Evolutionary conservation across 495 filamentous ascomycete species (phyloP), one percentile per base, ranked within the genome.

Genomic region (Sabuloglossum arenarium): DNA sequence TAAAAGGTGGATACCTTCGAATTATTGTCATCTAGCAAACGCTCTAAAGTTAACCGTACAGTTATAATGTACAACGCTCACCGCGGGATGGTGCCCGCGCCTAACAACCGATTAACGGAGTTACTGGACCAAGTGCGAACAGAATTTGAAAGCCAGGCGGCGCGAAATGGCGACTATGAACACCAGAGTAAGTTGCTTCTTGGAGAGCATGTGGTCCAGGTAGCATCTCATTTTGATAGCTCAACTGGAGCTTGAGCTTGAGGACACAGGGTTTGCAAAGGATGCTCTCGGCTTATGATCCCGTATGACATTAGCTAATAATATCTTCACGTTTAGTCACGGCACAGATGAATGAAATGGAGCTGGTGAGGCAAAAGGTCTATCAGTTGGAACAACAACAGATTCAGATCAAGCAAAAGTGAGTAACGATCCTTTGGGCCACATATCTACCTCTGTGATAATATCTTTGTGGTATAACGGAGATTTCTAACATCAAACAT

Each of bases 331-430:
- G 37, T 58, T 55, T 63, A 97, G 90, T 96, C 61, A 79, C 83
- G 45, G 74, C 77, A 30, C 91, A 97, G 65, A 79, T 94, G 56
- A 77, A 89, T 53, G 91, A 98, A 67, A 88, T 97, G 77, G 84
- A 94, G 60, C 74, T 93, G 65, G 85, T 98, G 49, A 79, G 88
- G 54, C 80, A 88, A 65, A 93, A 90, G 66, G 85, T 98, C 54
- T 94, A 83, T 63, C 76, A 84, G 58, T 76, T 98, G 61, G 90
- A 98, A 68, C 86, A 91, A 63, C 75, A 80, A 23, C 91, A 98
- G 65, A 71, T 84, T 37, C 74, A 75, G 21, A 82, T 96, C 66
- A 97, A 96, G 72, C 72, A 78, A 66, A 94, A 94, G 91, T 98
- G 73, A 65, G 81, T 66, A 34, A 53, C 19, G 19, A 19, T 39